Evolutionary conservation across 345 rosid genomes (phyloP).

Genomic region (Ceriops zippeliana): DNA sequence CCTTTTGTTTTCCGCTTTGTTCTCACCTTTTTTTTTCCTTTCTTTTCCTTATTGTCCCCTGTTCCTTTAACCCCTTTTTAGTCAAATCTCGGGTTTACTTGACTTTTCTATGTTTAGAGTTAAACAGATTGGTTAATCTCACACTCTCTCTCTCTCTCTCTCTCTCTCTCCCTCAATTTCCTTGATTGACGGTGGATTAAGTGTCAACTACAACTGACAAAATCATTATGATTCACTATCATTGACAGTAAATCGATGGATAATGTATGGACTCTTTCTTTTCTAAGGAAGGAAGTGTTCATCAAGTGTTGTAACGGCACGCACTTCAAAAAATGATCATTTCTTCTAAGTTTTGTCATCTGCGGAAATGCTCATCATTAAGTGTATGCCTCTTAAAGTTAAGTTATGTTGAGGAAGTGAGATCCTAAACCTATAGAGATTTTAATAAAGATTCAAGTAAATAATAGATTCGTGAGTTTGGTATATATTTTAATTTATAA

Average conservation of each 20-base stretch:
- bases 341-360: no score
- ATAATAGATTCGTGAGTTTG: no score
- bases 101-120: not conserved
- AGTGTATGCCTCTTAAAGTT: no score
- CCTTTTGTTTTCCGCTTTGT: not conserved
- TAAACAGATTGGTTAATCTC: not conserved
- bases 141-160: not conserved
- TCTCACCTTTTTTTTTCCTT: not conserved
- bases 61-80: no score
- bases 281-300: no score
- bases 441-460: no score
- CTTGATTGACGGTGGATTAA: conserved; percentile 1
- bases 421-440: no score
- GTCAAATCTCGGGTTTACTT: not conserved
- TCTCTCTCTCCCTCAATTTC: not conserved
- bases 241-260: no score
- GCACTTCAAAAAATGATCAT: no score
- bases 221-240: not conserved
- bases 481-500: no score
- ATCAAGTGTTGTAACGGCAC: not conserved
- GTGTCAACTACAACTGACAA: not conserved
- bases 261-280: not conserved
- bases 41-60: not conserved
- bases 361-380: no score
- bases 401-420: no score